phyloP scores from a whole-genome alignment of 768 basidiomycete species.

The Suillus weaverae region DNA sequence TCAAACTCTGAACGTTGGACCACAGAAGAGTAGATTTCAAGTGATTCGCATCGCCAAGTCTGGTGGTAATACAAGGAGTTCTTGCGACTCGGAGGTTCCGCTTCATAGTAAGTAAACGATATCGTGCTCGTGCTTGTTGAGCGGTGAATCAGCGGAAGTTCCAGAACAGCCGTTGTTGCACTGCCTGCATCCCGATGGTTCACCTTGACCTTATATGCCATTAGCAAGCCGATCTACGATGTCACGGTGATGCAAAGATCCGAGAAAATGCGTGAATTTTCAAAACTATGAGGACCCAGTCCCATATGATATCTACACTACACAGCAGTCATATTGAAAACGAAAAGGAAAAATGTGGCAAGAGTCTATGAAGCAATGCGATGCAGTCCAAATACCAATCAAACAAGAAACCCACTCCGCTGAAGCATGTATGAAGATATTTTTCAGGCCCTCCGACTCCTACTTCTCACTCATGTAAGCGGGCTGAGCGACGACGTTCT shows the following conservation, averaged over 20 bases:
- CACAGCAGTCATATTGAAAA: neutral
- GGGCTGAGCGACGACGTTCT: conserved; percentile 18
- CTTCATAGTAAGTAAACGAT: too few species aligned
- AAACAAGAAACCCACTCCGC: neutral
- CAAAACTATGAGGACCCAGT: conserved; percentile 2
- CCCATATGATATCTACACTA: conserved; percentile 11
- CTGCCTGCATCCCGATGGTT: too few species aligned
- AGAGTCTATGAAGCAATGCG: conserved; percentile 10
- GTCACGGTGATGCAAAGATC: neutral
- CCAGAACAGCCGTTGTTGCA: too few species aligned
- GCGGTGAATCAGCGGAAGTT: too few species aligned
- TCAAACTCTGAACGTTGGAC: neutral
- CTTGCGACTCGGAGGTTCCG: too few species aligned
- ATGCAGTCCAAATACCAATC: neutral
- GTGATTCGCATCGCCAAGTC: neutral
- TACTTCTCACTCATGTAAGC: conserved; percentile 30
- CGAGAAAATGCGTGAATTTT: neutral
- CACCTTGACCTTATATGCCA: too few species aligned
- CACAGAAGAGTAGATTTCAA: neutral
- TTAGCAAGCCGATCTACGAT: too few species aligned
- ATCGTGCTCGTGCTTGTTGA: too few species aligned
- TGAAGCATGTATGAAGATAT: neutral
- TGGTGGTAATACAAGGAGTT: neutral
- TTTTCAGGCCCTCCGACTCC: conserved; percentile 4
- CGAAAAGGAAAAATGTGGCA: conserved; percentile 1